Conservation (phyloP, 208 protist genomes). For the Leptomonas pyrrhocoris region DNA sequence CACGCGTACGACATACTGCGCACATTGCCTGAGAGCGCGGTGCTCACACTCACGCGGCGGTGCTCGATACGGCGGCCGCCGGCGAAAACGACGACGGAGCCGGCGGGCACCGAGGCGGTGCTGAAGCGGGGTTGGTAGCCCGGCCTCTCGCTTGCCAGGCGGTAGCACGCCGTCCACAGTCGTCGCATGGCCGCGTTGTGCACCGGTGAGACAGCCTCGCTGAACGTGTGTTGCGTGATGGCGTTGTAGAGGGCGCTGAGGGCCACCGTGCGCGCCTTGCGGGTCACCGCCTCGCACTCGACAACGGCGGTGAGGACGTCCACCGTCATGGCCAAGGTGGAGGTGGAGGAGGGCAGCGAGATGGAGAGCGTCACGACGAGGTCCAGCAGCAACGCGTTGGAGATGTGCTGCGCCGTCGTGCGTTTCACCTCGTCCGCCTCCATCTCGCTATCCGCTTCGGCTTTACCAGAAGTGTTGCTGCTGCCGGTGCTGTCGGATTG, state of each 20-base stretch:
- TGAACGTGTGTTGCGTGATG: slow-evolving; percentile 32
- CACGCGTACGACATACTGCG: slow-evolving; percentile 46
- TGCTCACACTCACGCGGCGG: slow-evolving; percentile 11
- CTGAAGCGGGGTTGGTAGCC: slow-evolving; percentile 37
- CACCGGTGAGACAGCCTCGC: slow-evolving; percentile 13
- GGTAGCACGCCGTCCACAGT: slow-evolving; percentile 30
- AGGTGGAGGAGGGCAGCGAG: slow-evolving; percentile 36
- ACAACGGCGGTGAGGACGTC: slow-evolving; percentile 61
- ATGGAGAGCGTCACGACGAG: slow-evolving; percentile 55
- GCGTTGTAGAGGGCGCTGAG: slow-evolving; percentile 53
- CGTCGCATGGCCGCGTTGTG: slow-evolving; percentile 21
- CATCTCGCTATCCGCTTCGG: slow-evolving; percentile 5
- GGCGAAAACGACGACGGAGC: slow-evolving; percentile 29
- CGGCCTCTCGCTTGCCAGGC: slow-evolving; percentile 12
- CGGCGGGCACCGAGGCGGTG: slow-evolving; percentile 18
- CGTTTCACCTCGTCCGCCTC: slow-evolving; percentile 54
- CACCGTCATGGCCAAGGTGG: slow-evolving; percentile 40
- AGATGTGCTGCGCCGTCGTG: slow-evolving; percentile 44
- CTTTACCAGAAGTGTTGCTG: neutral
- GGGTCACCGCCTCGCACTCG: slow-evolving; percentile 48
- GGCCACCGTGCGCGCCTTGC: slow-evolving; percentile 47
- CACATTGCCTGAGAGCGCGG: slow-evolving; percentile 23
- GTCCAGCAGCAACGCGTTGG: slow-evolving; percentile 62
- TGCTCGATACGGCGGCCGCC: slow-evolving; percentile 33
- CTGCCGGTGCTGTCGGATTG: neutral